Percentiles rank a stretch among this genome's conserved stretches.
These are phyloP conservation scores for Remersonia thermophila DNA, from an alignment of 2,329 filamentous ascomycete species.

Conservation along the genomic window DNA sequence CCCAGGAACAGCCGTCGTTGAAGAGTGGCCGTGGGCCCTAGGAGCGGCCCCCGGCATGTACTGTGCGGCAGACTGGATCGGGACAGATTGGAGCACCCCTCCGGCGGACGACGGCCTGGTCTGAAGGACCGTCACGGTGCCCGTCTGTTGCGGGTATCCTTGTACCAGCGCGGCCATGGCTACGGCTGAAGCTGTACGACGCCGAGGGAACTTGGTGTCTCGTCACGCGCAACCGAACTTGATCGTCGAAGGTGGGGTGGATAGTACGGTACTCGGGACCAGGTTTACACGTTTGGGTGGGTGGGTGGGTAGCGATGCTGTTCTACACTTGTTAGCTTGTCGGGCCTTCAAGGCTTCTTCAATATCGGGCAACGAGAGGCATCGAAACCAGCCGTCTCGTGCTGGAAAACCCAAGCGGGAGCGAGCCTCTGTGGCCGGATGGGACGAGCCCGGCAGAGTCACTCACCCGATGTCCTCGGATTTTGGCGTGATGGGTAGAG, in stretches of 20 bases:
- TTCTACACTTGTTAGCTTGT: too few species aligned
- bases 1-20: constrained; percentile 28
- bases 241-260: background rate
- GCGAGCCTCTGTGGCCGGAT: too few species aligned
- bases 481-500: background rate
- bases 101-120: constrained; percentile 55
- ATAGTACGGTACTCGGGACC: background rate
- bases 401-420: too few species aligned
- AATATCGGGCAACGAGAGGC: too few species aligned
- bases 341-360: too few species aligned
- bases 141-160: constrained; percentile 63
- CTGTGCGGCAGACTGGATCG: constrained; percentile 37
- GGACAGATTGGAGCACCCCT: constrained; percentile 42
- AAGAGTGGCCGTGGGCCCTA: constrained; percentile 39
- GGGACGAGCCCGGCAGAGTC: too few species aligned
- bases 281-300: too few species aligned
- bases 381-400: too few species aligned
- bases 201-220: too few species aligned
- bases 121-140: constrained; percentile 64
- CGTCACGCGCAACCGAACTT: constrained; percentile 8
- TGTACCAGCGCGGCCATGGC: constrained; percentile 80
- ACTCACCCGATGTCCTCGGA: too few species aligned
- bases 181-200: constrained; percentile 15
- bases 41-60: constrained; percentile 33
- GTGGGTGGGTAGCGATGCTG: too few species aligned